Conservation (phyloP, 257 asterid genomes). For the Gentiana straminea region DNA sequence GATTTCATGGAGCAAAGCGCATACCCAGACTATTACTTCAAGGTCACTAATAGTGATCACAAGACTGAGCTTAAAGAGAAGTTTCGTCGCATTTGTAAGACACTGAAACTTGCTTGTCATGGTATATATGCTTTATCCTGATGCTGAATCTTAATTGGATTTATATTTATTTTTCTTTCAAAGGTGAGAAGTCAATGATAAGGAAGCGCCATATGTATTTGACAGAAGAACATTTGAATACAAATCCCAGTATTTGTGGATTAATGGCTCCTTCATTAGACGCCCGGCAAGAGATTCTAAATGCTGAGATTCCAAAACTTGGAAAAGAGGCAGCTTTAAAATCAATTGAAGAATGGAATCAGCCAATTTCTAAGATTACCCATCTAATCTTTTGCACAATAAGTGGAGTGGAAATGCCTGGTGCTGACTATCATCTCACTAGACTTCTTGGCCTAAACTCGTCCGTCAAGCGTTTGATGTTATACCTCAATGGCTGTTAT, state of each 20-base stretch:
- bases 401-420: constrained; percentile 85
- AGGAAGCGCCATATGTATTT: constrained; percentile 51
- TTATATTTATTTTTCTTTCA: too few species aligned
- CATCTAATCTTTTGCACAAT: constrained; percentile 73
- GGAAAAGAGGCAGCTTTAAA: too few species aligned
- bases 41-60: too few species aligned
- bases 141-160: too few species aligned
- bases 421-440: constrained; percentile 67
- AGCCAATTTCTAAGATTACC: constrained; percentile 33
- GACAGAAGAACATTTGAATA: constrained; percentile 43
- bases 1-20: too few species aligned
- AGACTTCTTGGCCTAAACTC: constrained; percentile 68
- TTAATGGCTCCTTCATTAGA: constrained; percentile 58
- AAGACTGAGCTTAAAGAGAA: too few species aligned
- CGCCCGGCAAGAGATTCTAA: constrained; percentile 53
- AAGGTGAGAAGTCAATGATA: constrained; percentile 56
- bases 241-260: constrained; percentile 36
- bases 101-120: too few species aligned
- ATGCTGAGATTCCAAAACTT: constrained; percentile 7
- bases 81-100: too few species aligned
- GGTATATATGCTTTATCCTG: too few species aligned
- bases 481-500: constrained; percentile 71
- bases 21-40: too few species aligned
- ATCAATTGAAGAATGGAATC: too few species aligned
- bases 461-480: background rate